Evolutionary conservation across 2,329 filamentous ascomycete species (phyloP).

Genomic region (Colletotrichum caudatum): DNA sequence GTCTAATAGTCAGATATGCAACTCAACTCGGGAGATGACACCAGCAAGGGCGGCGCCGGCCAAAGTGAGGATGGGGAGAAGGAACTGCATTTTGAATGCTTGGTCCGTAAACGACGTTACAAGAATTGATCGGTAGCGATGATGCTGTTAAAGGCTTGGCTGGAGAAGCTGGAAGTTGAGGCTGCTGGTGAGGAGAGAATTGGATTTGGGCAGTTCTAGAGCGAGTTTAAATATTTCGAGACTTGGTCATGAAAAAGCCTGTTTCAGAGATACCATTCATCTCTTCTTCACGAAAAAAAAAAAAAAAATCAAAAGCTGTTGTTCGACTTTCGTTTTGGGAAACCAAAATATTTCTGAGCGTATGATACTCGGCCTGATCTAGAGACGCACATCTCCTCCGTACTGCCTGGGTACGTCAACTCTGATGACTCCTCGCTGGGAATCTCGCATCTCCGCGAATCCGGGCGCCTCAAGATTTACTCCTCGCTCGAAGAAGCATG

Average conservation of each 20-base stretch:
- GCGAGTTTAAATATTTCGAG: not conserved
- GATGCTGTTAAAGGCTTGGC: not conserved
- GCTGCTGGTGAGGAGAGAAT: not conserved
- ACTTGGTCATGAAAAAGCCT: not conserved
- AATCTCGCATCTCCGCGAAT: constrained; percentile 49
- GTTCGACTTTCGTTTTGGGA: too few relatives aligned
- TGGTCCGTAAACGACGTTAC: not conserved
- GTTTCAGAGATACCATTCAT: not conserved
- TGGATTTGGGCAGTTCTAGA: too few relatives aligned
- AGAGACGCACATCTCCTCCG: constrained; percentile 49
- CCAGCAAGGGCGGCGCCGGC: not conserved
- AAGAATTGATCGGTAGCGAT: not conserved
- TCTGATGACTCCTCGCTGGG: not conserved
- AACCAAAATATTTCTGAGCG: too few relatives aligned
- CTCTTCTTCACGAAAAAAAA: not conserved
- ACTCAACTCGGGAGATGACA: not conserved
- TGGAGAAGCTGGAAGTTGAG: not conserved
- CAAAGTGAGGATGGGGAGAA: not conserved
- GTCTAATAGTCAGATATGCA: not conserved
- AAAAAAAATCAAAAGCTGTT: too few relatives aligned
- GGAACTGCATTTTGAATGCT: not conserved
- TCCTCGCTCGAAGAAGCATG: constrained; percentile 57
- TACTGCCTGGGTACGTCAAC: constrained; percentile 9
- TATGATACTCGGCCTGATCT: constrained; percentile 64
- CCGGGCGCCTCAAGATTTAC: constrained; percentile 52